A percentile compares a stretch with the other conserved stretches of the same genome.
These are phyloP conservation scores for Trametes maxima DNA, from an alignment of 768 basidiomycete genomes.

Conservation along the genomic window DNA sequence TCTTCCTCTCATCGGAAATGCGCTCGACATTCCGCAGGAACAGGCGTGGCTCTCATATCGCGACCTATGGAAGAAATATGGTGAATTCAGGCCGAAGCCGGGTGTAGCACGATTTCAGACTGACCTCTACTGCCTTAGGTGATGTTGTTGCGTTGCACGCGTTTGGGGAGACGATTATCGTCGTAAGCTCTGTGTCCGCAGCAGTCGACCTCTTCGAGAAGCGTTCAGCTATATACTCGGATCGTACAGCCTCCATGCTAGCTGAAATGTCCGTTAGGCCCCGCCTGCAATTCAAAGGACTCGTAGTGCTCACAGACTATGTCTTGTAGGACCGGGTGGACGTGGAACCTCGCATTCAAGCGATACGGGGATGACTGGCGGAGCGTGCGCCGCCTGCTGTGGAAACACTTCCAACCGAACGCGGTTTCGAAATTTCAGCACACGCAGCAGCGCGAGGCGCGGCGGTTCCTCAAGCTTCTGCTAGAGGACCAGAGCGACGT, in stretches of 20 bases:
- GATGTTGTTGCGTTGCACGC: background rate
- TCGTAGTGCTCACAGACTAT: too few relatives aligned
- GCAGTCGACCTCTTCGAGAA: background rate
- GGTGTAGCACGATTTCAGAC: too few relatives aligned
- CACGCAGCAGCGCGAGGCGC: background rate
- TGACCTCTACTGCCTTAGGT: background rate
- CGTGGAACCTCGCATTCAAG: constrained; percentile 3
- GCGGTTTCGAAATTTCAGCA: background rate
- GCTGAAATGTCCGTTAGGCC: background rate
- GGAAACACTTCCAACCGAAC: background rate
- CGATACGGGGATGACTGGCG: constrained; percentile 10
- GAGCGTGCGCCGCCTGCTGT: constrained; percentile 1
- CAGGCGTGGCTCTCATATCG: background rate
- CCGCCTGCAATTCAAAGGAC: too few relatives aligned
- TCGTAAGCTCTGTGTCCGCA: background rate
- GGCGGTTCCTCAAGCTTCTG: background rate
- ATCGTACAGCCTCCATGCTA: background rate
- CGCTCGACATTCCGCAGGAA: constrained; percentile 1
- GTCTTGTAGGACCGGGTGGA: constrained; percentile 2
- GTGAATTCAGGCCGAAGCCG: too few relatives aligned
- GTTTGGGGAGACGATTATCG: background rate
- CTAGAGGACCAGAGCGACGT: background rate
- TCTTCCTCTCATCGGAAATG: background rate
- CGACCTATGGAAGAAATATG: background rate
- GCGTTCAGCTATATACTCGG: constrained; percentile 1